Conservation (phyloP, 2,329 filamentous ascomycete genomes). For the Stemphylium vesicarium region DNA sequence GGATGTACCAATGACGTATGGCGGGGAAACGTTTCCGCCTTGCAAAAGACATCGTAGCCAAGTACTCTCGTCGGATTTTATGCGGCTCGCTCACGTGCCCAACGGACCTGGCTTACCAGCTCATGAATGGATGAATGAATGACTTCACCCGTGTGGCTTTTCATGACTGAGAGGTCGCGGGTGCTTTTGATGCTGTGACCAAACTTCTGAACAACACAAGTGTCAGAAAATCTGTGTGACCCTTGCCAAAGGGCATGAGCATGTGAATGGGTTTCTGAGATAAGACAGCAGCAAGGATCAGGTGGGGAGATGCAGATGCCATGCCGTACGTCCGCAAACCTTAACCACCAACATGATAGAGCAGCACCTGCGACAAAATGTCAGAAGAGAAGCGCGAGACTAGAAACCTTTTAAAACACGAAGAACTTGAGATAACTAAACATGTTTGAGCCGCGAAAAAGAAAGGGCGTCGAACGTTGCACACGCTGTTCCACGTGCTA, state of each 20-base stretch:
- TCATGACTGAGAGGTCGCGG: too few species aligned
- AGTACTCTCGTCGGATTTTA: neutral
- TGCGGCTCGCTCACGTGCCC: neutral
- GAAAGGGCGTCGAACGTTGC: neutral
- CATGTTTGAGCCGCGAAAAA: neutral
- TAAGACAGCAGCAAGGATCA: conserved; percentile 1
- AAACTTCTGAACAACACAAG: neutral
- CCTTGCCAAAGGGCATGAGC: neutral
- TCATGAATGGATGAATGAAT: neutral
- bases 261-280: neutral
- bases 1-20: neutral
- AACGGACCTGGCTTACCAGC: neutral
- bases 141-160: neutral
- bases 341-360: neutral
- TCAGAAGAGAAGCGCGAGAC: neutral
- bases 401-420: neutral
- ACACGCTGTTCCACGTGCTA: neutral
- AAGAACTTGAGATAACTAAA: neutral
- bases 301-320: neutral
- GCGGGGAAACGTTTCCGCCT: neutral
- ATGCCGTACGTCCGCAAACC: neutral
- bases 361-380: neutral
- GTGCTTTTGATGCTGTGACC: neutral
- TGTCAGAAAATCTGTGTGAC: neutral
- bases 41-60: neutral